Conservation (phyloP, 164 flowering plant species). For the Chimonanthus praecox region DNA sequence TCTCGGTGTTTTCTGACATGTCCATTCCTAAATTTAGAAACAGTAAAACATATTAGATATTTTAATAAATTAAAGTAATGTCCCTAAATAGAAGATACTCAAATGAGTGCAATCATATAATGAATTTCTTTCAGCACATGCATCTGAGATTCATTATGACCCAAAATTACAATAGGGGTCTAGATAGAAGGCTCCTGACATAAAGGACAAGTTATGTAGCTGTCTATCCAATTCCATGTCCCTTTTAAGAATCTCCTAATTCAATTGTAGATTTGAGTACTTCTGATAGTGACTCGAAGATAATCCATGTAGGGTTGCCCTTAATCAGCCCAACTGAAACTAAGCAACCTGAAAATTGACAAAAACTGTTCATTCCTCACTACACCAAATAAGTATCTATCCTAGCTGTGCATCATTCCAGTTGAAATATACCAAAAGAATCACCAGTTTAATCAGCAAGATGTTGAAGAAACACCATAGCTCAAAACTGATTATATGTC, state of each 20-base stretch:
- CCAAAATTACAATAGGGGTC: neutral
- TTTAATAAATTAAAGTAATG: neutral
- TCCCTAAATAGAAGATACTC: neutral
- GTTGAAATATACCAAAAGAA: no score
- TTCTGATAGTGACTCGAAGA: neutral
- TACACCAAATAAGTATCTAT: no score
- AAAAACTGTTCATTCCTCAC: no score
- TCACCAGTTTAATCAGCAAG: no score
- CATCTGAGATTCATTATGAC: neutral
- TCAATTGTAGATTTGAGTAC: neutral
- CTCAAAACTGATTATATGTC: no score
- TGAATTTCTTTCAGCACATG: neutral
- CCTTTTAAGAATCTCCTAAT: neutral
- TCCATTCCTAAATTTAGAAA: constrained; percentile 27
- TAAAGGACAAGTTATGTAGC: neutral
- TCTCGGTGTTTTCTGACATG: constrained; percentile 16
- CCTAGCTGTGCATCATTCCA: no score
- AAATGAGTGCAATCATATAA: neutral
- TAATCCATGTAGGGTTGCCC: neutral
- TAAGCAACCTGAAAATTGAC: neutral
- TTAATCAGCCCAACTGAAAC: neutral
- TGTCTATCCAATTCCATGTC: neutral
- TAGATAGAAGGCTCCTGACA: neutral
- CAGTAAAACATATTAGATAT: neutral
- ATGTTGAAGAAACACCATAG: no score